These are phyloP conservation scores for Marchantia polymorpha DNA, from an alignment of 225 moss, liverwort and hornwort species.

Conservation along the genomic window DNA sequence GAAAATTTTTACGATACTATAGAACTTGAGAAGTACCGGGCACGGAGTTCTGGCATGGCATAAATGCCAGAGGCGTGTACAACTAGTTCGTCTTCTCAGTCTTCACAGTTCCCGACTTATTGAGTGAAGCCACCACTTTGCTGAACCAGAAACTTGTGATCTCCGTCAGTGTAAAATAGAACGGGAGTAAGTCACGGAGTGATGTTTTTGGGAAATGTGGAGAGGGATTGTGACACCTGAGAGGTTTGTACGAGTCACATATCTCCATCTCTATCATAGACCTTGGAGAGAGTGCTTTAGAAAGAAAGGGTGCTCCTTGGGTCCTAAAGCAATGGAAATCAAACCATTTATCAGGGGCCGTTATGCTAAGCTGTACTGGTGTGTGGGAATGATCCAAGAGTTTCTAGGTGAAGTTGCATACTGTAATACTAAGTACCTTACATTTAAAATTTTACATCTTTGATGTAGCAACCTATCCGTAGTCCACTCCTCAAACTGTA, in stretches of 20 bases:
- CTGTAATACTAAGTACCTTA: conserved; percentile 18
- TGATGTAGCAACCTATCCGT: conserved; percentile 9
- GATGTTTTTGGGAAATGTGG: conserved; percentile 14
- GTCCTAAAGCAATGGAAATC: conserved; percentile 17
- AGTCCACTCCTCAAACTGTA: conserved; percentile 11
- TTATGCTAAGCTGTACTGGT: conserved; percentile 4
- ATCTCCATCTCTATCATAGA: conserved; percentile 21
- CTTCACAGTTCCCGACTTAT: conserved; percentile 22
- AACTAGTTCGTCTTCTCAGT: conserved; percentile 27
- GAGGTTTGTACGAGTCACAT: conserved; percentile 21
- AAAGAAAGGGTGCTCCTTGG: neutral
- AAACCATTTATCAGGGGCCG: conserved; percentile 14
- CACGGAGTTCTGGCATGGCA: conserved; percentile 5
- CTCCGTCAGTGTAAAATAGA: conserved; percentile 9
- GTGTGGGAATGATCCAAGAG: conserved; percentile 10
- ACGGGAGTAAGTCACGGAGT: conserved; percentile 15
- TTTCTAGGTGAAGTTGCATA: conserved; percentile 13
- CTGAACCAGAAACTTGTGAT: conserved; percentile 19
- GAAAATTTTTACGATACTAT: neutral
- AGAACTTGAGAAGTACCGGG: neutral
- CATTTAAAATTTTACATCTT: conserved; percentile 9
- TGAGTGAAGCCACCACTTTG: neutral
- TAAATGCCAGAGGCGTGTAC: conserved; percentile 10
- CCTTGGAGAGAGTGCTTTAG: conserved; percentile 14
- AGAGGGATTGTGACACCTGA: conserved; percentile 31